Evolutionary conservation across 2,329 filamentous ascomycete genomes (phyloP).

Genomic region (Exophiala sideris): DNA sequence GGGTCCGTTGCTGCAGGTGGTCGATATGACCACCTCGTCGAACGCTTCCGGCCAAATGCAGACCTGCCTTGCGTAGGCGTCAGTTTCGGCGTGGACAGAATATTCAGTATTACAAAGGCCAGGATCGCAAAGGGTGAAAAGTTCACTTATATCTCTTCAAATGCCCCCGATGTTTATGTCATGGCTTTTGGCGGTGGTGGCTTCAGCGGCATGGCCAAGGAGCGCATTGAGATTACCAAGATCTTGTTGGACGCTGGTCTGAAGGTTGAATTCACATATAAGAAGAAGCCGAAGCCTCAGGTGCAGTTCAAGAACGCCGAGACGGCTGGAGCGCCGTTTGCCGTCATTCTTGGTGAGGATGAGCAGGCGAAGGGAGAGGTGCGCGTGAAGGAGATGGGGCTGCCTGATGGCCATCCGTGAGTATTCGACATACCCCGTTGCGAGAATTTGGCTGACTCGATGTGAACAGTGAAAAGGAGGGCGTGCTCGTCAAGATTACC

Average conservation of each 20-base stretch:
- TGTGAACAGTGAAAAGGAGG: constrained; percentile 67
- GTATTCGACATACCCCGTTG: not conserved
- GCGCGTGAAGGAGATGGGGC: constrained; percentile 80
- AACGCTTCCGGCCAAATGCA: constrained; percentile 84
- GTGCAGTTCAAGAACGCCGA: constrained; percentile 92
- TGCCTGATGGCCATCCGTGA: constrained; percentile 70
- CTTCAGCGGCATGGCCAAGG: constrained; percentile 73
- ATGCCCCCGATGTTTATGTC: constrained; percentile 76
- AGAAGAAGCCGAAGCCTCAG: constrained; percentile 73
- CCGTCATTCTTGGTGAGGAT: constrained; percentile 85
- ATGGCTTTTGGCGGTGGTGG: constrained; percentile 92
- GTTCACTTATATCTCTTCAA: constrained; percentile 37
- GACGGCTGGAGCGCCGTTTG: constrained; percentile 72
- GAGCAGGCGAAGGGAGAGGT: constrained; percentile 80
- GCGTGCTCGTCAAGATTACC: constrained; percentile 64
- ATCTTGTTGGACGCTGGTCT: constrained; percentile 82
- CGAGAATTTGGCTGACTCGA: not conserved
- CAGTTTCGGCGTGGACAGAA: constrained; percentile 92
- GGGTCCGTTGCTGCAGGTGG: constrained; percentile 87
- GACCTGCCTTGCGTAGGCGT: constrained; percentile 89
- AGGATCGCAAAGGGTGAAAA: constrained; percentile 61
- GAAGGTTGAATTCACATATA: constrained; percentile 87
- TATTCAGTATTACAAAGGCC: constrained; percentile 87
- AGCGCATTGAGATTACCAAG: constrained; percentile 77
- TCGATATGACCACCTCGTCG: constrained; percentile 87